Evolutionary conservation across 169 alveolate genomes (phyloP), one percentile per base, ranked within the genome.

Genomic region (Cytauxzoon felis): DNA sequence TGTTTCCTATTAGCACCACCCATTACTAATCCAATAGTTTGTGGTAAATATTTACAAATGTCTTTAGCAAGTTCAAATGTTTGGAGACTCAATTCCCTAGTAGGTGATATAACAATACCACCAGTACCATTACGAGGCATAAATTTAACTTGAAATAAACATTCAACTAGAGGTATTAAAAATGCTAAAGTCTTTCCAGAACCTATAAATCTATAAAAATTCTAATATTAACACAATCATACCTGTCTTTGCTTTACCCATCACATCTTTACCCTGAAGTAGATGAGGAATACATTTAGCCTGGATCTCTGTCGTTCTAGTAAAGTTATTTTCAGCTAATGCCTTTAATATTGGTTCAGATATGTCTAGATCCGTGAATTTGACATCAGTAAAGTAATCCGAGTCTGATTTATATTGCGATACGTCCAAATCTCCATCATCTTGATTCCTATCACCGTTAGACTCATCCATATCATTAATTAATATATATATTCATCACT

Each of bases 111-210:
- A 21, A 95, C 75, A 41, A 89, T 72, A 9, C 87, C 94, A 34
- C 99, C 99, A 27, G 98, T 94, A 27, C 99, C 98, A 52, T 94
- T 90, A 47, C 86, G 76, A 24, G 95, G 97, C 56, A 88, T 85
- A 65, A 96, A 97, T 57, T 94, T 92, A 23, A 97, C 96, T 51
- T 93, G 94, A 72, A 92, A 92, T 53, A 97, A 87, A 51, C 93
- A 72, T 78, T 97, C 97, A 40, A 96, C 86, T n/a, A 98, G 96
- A 27, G 99, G 99, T 19, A 97, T 91, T 79, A 97, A 81, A 83
- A 95, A 97, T 13, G 99, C 98, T 70, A 97, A 87, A 2, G 99
- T 97, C 78, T 97, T 97, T 11, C 99, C 99, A 24, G 98, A 94
- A 11, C 99, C 98, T 81, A 73, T 59, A 1, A 80, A 76, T 51